phyloP scores from a whole-genome alignment of 129 eudicot species.

The Flaveria ramosissima region DNA sequence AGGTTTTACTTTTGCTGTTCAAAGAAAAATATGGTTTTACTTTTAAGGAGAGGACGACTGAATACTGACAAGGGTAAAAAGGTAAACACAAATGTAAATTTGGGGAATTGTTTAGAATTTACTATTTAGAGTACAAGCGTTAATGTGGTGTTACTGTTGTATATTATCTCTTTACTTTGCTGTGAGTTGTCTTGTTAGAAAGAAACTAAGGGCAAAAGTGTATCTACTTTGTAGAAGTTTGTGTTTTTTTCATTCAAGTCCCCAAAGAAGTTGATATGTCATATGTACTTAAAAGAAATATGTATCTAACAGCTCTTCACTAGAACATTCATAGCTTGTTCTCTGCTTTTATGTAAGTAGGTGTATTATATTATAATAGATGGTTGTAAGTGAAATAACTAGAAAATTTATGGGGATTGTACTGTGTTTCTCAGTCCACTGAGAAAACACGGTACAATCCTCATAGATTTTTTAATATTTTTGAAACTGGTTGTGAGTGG shows the following conservation, averaged over 20 bases:
- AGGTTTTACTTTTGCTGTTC: neutral
- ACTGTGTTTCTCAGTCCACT: no score
- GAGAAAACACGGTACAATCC: no score
- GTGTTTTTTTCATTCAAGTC: constrained; percentile 18
- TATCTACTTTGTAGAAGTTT: constrained; percentile 20
- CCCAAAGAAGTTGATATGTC: neutral
- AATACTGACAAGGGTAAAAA: neutral
- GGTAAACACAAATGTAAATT: constrained; percentile 16
- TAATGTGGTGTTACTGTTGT: constrained; percentile 22
- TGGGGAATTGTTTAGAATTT: constrained; percentile 7
- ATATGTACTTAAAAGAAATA: neutral
- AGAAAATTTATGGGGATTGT: no score
- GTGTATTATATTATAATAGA: no score
- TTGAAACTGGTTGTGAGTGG: no score
- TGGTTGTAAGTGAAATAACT: no score
- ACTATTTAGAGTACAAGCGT: neutral
- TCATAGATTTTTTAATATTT: no score
- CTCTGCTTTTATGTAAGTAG: no score
- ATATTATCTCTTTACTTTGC: constrained; percentile 21
- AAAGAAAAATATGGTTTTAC: neutral
- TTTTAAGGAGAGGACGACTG: neutral
- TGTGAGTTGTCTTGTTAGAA: neutral
- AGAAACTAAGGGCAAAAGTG: neutral
- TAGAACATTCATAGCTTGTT: no score
- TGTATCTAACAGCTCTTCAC: no score